phyloP scores from a whole-genome alignment of 2,329 filamentous ascomycete species.

The Parasarocladium wereldwijsianum region DNA sequence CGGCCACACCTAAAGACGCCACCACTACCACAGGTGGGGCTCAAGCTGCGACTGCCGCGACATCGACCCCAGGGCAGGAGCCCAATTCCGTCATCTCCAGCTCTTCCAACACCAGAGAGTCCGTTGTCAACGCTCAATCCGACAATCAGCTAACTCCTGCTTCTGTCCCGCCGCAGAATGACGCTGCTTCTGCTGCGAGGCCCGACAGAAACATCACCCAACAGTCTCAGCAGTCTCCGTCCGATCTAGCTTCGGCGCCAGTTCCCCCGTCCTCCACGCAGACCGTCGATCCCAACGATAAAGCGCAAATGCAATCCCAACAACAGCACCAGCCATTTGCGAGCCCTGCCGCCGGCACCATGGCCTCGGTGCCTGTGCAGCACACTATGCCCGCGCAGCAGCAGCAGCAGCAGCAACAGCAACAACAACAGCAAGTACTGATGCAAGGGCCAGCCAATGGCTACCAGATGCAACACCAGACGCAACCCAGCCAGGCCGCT shows the following conservation, averaged over 20 bases:
- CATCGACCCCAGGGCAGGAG: conserved; percentile 12
- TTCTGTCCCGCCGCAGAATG: too few relatives aligned
- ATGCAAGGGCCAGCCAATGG: conserved; percentile 9
- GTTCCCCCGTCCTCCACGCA: too few relatives aligned
- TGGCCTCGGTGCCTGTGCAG: conserved; percentile 22
- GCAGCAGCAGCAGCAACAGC: conserved; percentile 9
- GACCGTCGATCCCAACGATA: too few relatives aligned
- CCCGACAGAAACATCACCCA: too few relatives aligned
- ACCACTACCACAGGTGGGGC: neutral
- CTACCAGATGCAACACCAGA: conserved; percentile 9
- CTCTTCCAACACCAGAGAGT: conserved; percentile 7
- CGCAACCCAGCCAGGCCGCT: conserved; percentile 15
- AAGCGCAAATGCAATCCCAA: conserved; percentile 11
- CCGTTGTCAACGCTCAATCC: conserved; percentile 7
- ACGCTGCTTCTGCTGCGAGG: too few relatives aligned
- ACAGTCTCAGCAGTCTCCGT: too few relatives aligned
- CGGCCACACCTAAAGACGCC: neutral
- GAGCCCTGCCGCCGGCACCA: conserved; percentile 22
- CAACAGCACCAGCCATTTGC: conserved; percentile 13
- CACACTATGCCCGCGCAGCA: conserved; percentile 10
- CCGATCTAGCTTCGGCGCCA: too few relatives aligned
- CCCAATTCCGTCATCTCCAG: too few relatives aligned
- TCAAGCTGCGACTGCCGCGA: conserved; percentile 30
- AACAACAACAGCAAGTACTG: conserved; percentile 14
- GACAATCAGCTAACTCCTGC: conserved; percentile 11